phyloP scores from a whole-genome alignment of 768 basidiomycete genomes.

The Xerocomus brunneocitrinus region DNA sequence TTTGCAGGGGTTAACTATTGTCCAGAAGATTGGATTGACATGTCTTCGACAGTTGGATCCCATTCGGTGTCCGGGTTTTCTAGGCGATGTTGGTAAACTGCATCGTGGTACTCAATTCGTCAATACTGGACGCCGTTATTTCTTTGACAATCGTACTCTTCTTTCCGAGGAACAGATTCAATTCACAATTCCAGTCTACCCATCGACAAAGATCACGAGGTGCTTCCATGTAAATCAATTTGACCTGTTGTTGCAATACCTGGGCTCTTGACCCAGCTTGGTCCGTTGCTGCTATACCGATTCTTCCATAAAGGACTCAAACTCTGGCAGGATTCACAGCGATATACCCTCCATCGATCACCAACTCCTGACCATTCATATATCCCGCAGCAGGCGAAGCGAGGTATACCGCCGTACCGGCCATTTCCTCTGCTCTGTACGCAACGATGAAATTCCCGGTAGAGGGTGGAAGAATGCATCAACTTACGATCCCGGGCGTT shows the following conservation, averaged over 20 bases:
- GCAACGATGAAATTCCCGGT: background rate
- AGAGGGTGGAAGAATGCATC: background rate
- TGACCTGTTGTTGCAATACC: too few species aligned
- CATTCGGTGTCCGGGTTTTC: constrained; percentile 38
- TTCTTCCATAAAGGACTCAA: constrained; percentile 18
- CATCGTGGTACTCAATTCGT: constrained; percentile 53
- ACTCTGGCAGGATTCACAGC: constrained; percentile 63
- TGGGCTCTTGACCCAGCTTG: background rate
- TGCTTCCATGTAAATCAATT: too few species aligned
- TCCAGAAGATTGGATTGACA: constrained; percentile 45
- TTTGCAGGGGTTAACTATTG: constrained; percentile 44
- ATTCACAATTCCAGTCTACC: background rate
- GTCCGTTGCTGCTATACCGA: too few species aligned
- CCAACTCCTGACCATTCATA: constrained; percentile 73
- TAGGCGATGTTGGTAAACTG: constrained; percentile 35
- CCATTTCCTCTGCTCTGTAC: constrained; percentile 64
- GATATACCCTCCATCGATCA: constrained; percentile 70
- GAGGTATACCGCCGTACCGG: constrained; percentile 72
- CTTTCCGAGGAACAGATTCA: background rate
- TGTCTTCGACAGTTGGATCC: constrained; percentile 64
- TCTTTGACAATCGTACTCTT: constrained; percentile 42
- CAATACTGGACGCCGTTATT: constrained; percentile 42
- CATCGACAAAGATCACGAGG: background rate
- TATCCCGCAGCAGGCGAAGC: constrained; percentile 70
- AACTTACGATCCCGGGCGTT: constrained; percentile 65